Evolutionary conservation across 768 basidiomycete species (phyloP).

Genomic region (Russula foetens): DNA sequence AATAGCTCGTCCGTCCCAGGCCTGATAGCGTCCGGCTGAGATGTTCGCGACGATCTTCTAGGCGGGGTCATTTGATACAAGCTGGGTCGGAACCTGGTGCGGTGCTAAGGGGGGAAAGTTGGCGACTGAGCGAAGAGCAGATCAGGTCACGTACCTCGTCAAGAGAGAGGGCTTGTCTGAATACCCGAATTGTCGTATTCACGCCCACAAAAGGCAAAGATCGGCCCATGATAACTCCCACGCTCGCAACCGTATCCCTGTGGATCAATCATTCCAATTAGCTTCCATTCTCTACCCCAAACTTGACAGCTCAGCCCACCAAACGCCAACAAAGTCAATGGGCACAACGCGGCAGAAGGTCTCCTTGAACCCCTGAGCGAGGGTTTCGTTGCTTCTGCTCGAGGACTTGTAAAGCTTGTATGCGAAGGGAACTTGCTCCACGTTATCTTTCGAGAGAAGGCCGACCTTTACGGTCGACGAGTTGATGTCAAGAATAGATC

Average conservation of each 20-base stretch:
- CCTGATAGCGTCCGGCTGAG: neutral
- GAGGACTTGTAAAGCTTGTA: slow-evolving; percentile 60
- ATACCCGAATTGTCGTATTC: slow-evolving; percentile 56
- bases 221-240: slow-evolving; percentile 53
- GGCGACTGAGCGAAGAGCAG: neutral
- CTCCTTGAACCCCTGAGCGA: slow-evolving; percentile 61
- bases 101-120: slow-evolving; percentile 36
- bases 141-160: slow-evolving; percentile 48
- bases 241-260: slow-evolving; percentile 77
- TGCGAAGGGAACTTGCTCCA: slow-evolving; percentile 64
- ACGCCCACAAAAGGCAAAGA: slow-evolving; percentile 60
- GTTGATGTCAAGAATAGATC: neutral
- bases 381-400: slow-evolving; percentile 34
- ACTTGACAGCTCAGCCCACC: slow-evolving; percentile 34
- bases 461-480: slow-evolving; percentile 44
- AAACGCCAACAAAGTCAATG: slow-evolving; percentile 76
- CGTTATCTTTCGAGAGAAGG: slow-evolving; percentile 57
- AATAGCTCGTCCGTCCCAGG: neutral
- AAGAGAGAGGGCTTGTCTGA: slow-evolving; percentile 70
- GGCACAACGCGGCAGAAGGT: slow-evolving; percentile 60
- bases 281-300: no score
- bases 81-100: slow-evolving; percentile 58
- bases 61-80: slow-evolving; percentile 43
- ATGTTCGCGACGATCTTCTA: neutral
- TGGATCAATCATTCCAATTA: neutral